Evolutionary conservation across 805 yeast genomes (phyloP), one percentile per base, ranked within the genome.

Genomic region (Yarrowia divulgata): DNA sequence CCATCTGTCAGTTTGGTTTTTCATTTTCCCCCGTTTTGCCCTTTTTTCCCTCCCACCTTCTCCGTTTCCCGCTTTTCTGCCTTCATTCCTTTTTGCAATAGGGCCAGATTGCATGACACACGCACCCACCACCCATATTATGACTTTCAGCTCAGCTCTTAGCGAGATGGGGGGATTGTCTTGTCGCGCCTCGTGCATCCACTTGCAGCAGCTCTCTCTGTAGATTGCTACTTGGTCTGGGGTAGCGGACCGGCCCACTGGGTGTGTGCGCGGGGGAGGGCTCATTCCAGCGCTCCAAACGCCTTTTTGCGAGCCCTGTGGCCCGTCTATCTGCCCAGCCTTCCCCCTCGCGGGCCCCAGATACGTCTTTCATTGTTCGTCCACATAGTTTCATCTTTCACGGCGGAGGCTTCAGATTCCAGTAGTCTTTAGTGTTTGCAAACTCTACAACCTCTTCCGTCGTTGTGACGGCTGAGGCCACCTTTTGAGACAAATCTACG

Each of bases 221-320:
- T 54, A 35, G 58, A 37, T 54, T 54, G 58, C 58, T 54, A 37
- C 58, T 54, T 54, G 1, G 32, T 54, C 43, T 54, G 60, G 60
- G 60, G 60, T 54, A 37, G 46, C n/a, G 3, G 9, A 7, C 19
- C 3, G 19, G 45, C 18, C 18, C 45, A 16, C 8, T 42, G 45
- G 45, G 45, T 14, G 8, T 8, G 18, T 16, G 8, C 3, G 45
- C 18, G 5, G 7, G 45, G 4, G 10, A 18, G 13, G 46, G 13
- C 23, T 8, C 23, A 10, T 43, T 42, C 9, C 45, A 42, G 34
- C 19, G 18, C 12, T 23, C 1, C 18, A 48, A 48, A 46, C 34
- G 14, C 18, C 16, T 9, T 12, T 12, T 1, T 1, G 23, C 48
- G 1, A 19, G 5, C 46, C 10, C 46, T 3, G 7, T 0, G n/a